Base-by-base conservation (phyloP, 257 asterid species). In the Buddleja alternifolia region DNA sequence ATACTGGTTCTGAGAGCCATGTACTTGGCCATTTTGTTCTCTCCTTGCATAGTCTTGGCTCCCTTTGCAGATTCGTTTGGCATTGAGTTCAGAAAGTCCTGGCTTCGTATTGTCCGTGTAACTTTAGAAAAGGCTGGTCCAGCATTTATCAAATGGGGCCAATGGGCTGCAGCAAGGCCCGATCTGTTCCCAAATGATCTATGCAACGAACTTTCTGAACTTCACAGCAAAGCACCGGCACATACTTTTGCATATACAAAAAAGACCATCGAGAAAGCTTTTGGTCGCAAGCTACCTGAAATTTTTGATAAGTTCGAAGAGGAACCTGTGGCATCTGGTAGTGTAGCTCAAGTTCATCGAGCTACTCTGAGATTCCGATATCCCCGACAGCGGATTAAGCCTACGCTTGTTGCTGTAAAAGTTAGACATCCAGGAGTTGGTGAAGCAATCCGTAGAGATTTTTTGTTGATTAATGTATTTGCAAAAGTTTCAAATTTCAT, bases 81-180 rank as follows among this genome's bases (percentile, higher is more conserved):
- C 37, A 40, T 32, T 69, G 85, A 86, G 80, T 91, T 83, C 72
- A 82, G 95, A 68, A 86, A 76, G 73, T 62, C 79, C 24, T 91
- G 97, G 97, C 80, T 88, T 44, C 88, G 74, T 56, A 63, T 71
- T 17, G 86, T 91, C 69, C 90, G 87, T 25, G 77, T 64, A 32
- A 88, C 97, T 45, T 54, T 91, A 60, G 97, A 86, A 77, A 91
- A 81, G 80, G 97, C 95, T 29, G 97, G 97, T 39, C 96, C 97
- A 36, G 96, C 97, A 53, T 91, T 88, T 77, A 91, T 91, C 73
- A 91, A 91, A 73, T 91, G 97, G 97, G 97, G 97, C 57, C 97
- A 91, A 63, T 88, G 97, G 97, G 97, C 97, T 23, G 96, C 97
- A 6, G 90, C 96, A 66, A 86, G 97, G 73, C 96, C 97, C 42